Conservation (phyloP, 257 asterid genomes). For the Ilex asprella region DNA sequence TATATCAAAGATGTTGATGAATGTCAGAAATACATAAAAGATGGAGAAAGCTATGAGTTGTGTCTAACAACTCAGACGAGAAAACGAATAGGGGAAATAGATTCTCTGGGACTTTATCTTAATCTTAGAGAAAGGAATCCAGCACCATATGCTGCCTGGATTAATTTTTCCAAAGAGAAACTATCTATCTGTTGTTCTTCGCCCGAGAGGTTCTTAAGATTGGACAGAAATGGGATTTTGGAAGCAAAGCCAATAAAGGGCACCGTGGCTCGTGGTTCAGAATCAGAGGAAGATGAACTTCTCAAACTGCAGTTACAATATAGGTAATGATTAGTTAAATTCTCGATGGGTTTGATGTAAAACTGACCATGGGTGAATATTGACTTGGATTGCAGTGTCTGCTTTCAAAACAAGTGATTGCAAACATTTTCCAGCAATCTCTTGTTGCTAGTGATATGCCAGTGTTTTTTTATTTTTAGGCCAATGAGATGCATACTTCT, state of each 20-base stretch:
- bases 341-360: too few species aligned
- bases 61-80: slow-evolving; percentile 87
- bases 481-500: too few species aligned
- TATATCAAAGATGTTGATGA: slow-evolving; percentile 61
- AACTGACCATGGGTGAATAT: too few species aligned
- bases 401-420: too few species aligned
- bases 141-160: slow-evolving; percentile 97
- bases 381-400: too few species aligned
- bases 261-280: slow-evolving; percentile 81
- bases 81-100: slow-evolving; percentile 40
- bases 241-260: slow-evolving; percentile 99
- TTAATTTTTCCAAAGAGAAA: slow-evolving; percentile 62
- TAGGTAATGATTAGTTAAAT: slow-evolving; percentile 33
- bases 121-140: slow-evolving; percentile 79
- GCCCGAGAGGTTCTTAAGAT: slow-evolving; percentile 85
- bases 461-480: too few species aligned
- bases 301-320: slow-evolving; percentile 64
- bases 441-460: too few species aligned
- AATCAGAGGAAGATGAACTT: slow-evolving; percentile 59
- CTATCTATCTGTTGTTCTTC: slow-evolving; percentile 82
- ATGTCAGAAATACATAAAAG: slow-evolving; percentile 69
- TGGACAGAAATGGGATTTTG: slow-evolving; percentile 68
- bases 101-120: slow-evolving; percentile 61
- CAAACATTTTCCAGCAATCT: too few species aligned
- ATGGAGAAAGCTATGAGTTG: slow-evolving; percentile 92